Evolutionary conservation across 2,329 filamentous ascomycete species (phyloP).

Genomic region (Colletotrichum orchidophilum): DNA sequence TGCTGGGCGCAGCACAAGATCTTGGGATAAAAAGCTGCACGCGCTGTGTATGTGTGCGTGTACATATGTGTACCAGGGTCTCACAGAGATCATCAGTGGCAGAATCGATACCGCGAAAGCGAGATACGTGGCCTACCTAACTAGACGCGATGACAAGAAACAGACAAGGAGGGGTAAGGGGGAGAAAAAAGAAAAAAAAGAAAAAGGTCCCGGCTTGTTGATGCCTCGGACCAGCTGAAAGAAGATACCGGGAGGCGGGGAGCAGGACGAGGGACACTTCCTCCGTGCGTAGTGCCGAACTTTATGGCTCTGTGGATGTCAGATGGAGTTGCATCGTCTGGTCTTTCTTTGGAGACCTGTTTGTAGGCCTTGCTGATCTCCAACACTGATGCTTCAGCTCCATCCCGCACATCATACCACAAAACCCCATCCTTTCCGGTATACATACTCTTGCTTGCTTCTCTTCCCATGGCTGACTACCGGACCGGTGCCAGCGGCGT

Average conservation of each 20-base stretch:
- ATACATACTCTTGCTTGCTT: not conserved
- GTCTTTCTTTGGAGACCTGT: not conserved
- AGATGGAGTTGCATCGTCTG: slow-evolving; percentile 4
- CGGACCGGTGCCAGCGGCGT: not conserved
- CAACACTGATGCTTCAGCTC: not conserved
- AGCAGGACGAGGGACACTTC: not conserved
- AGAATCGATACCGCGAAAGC: not conserved
- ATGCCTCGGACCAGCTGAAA: not conserved
- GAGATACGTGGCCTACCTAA: not conserved
- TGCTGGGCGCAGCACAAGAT: not conserved
- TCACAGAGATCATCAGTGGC: slow-evolving; percentile 6
- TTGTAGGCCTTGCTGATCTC: not conserved
- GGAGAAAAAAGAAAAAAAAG: not conserved
- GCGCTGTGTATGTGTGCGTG: not conserved
- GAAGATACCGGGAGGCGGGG: slow-evolving; percentile 1
- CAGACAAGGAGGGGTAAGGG: not conserved
- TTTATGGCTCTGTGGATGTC: not conserved
- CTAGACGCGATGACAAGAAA: not conserved
- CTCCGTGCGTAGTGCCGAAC: slow-evolving; percentile 2
- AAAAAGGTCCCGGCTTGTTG: not conserved
- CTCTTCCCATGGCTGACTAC: not conserved
- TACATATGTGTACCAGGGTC: not conserved
- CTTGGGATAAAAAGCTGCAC: not conserved
- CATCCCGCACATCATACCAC: not conserved
- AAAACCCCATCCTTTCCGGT: not conserved